phyloP scores from a whole-genome alignment of 2,329 filamentous ascomycete species.

The Trichoderma guizhouense region DNA sequence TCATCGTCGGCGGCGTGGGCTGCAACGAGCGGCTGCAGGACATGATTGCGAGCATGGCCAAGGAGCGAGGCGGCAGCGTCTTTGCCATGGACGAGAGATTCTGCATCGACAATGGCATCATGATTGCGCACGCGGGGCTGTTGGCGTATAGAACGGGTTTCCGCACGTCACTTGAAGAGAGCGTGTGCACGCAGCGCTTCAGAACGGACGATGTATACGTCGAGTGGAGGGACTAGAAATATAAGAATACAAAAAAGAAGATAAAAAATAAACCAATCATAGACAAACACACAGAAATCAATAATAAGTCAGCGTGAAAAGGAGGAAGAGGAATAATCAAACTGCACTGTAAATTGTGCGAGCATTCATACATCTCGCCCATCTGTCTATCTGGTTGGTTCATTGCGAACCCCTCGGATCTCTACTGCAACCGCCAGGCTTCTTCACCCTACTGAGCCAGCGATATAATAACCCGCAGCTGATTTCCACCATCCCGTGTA shows the following conservation, averaged over 20 bases:
- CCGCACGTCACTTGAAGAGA: conserved; percentile 71
- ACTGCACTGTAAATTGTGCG: background rate
- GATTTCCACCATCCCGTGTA: background rate
- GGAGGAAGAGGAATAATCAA: background rate
- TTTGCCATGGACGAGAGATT: conserved; percentile 96
- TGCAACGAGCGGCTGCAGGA: conserved; percentile 92
- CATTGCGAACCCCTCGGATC: conserved; percentile 6
- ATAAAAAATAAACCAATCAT: background rate
- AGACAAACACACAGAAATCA: background rate
- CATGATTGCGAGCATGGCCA: conserved; percentile 98
- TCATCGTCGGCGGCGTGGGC: conserved; percentile 93
- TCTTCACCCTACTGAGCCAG: background rate
- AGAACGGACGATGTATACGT: conserved; percentile 79
- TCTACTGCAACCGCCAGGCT: background rate
- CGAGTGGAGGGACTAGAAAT: conserved; percentile 64
- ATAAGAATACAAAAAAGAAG: background rate
- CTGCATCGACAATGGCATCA: conserved; percentile 98
- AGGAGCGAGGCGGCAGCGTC: conserved; percentile 81
- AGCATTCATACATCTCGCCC: background rate
- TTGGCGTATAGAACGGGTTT: conserved; percentile 81
- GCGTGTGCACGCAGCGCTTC: conserved; percentile 79
- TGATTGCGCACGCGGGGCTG: conserved; percentile 96
- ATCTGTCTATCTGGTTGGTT: conserved; percentile 1
- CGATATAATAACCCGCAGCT: background rate
- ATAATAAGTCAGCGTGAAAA: background rate